A percentile compares a stretch with the other conserved stretches of the same genome.
phyloP scores from a whole-genome alignment of 805 yeast species.

The Zygotorulaspora chibaensis region DNA sequence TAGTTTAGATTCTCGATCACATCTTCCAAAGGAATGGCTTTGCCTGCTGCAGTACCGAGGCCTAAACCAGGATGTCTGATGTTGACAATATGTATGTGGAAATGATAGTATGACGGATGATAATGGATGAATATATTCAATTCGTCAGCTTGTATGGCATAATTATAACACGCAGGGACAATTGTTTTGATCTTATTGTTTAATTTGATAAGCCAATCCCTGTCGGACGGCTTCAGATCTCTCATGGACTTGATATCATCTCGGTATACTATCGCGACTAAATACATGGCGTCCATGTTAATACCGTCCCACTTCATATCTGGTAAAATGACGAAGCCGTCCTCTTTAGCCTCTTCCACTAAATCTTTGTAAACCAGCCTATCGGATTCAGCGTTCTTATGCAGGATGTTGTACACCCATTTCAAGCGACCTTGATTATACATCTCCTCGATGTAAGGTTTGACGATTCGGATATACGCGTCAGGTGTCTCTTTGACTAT shows the following conservation, averaged over 20 bases:
- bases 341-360: conserved; percentile 39
- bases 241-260: conserved; percentile 68
- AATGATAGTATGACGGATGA: conserved; percentile 94
- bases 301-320: conserved; percentile 96
- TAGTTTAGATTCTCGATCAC: conserved; percentile 65
- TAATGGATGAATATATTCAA: conserved; percentile 82
- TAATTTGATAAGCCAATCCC: conserved; percentile 52
- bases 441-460: conserved; percentile 74
- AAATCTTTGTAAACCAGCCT: conserved; percentile 63
- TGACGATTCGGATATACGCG: conserved; percentile 54
- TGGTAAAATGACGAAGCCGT: conserved; percentile 75
- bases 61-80: conserved; percentile 64
- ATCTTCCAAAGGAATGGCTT: conserved; percentile 77
- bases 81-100: conserved; percentile 87
- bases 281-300: conserved; percentile 63
- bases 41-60: conserved; percentile 66
- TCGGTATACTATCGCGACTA: conserved; percentile 71
- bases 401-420: conserved; percentile 87
- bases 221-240: conserved; percentile 59
- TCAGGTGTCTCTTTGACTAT: conserved; percentile 78
- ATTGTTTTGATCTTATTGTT: conserved; percentile 43
- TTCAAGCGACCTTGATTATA: conserved; percentile 64
- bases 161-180: conserved; percentile 45
- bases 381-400: conserved; percentile 80
- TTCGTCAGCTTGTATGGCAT: conserved; percentile 45